Conservation (phyloP, 768 basidiomycete species). For the Pulveroboletus sp. region DNA sequence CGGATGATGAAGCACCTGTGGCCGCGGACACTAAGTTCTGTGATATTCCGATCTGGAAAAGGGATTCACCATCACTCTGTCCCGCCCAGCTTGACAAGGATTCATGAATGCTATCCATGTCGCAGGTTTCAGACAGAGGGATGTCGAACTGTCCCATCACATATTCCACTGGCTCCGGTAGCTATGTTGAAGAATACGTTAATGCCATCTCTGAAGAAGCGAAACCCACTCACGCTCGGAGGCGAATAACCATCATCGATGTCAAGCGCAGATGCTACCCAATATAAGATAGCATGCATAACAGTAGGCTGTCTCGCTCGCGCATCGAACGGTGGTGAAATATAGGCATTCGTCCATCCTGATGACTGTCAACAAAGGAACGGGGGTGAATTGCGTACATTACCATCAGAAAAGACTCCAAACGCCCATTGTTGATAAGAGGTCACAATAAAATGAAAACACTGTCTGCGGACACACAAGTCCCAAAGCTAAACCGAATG, state of each 20-base stretch:
- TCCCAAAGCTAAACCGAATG: slow-evolving; percentile 43
- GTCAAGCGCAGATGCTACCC: slow-evolving; percentile 50
- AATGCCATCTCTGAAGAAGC: not conserved
- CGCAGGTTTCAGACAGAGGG: slow-evolving; percentile 21
- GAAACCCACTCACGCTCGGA: slow-evolving; percentile 18
- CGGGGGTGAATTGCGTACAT: not conserved
- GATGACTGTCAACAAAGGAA: not conserved
- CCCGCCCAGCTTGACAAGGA: slow-evolving; percentile 32
- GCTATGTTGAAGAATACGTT: slow-evolving; percentile 6
- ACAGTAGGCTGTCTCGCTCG: slow-evolving; percentile 45
- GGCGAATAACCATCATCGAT: slow-evolving; percentile 29
- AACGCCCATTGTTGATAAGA: slow-evolving; percentile 61
- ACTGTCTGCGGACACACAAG: slow-evolving; percentile 43
- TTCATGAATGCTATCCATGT: slow-evolving; percentile 16
- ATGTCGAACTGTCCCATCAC: slow-evolving; percentile 27
- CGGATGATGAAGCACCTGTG: slow-evolving; percentile 26
- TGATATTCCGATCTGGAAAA: not conserved
- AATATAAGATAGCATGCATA: slow-evolving; percentile 50
- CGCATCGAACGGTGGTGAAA: slow-evolving; percentile 43
- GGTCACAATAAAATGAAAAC: slow-evolving; percentile 56
- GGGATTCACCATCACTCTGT: slow-evolving; percentile 26
- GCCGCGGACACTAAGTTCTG: not conserved
- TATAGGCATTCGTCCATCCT: slow-evolving; percentile 56
- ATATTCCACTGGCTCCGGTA: slow-evolving; percentile 32
- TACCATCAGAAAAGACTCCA: slow-evolving; percentile 57